Conservation (phyloP, 2,329 filamentous ascomycete genomes). For the Escovopsis sp. region DNA sequence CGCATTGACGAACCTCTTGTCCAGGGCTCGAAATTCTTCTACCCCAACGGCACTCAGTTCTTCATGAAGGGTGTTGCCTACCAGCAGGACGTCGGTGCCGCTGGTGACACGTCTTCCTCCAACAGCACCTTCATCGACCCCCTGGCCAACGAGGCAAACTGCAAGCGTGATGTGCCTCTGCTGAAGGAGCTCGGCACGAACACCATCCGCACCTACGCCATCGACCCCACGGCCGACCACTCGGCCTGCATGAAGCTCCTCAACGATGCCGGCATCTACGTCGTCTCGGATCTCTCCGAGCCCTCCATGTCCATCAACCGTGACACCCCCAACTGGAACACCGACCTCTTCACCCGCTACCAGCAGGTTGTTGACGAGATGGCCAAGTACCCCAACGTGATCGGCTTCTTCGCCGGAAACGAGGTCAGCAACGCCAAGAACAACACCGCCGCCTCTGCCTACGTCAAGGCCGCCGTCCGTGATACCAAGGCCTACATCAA, state of each 20-base stretch:
- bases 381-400: constrained; percentile 70
- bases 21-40: constrained; percentile 77
- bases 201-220: constrained; percentile 85
- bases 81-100: constrained; percentile 59
- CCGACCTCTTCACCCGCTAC: constrained; percentile 66
- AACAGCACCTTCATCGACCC: constrained; percentile 60
- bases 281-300: constrained; percentile 79
- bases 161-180: constrained; percentile 74
- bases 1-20: constrained; percentile 2
- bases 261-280: constrained; percentile 78
- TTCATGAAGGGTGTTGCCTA: constrained; percentile 92
- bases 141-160: constrained; percentile 53
- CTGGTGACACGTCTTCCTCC: constrained; percentile 23
- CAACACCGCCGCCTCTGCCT: constrained; percentile 84
- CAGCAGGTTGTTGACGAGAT: constrained; percentile 69
- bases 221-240: constrained; percentile 69
- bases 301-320: constrained; percentile 76
- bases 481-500: constrained; percentile 94
- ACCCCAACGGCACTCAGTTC: constrained; percentile 51
- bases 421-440: constrained; percentile 81
- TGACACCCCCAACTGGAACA: constrained; percentile 62
- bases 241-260: constrained; percentile 71
- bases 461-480: constrained; percentile 93
- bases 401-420: constrained; percentile 98
- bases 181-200: constrained; percentile 72